Conservation (phyloP, 805 yeast genomes). For the Candida saitoana region DNA sequence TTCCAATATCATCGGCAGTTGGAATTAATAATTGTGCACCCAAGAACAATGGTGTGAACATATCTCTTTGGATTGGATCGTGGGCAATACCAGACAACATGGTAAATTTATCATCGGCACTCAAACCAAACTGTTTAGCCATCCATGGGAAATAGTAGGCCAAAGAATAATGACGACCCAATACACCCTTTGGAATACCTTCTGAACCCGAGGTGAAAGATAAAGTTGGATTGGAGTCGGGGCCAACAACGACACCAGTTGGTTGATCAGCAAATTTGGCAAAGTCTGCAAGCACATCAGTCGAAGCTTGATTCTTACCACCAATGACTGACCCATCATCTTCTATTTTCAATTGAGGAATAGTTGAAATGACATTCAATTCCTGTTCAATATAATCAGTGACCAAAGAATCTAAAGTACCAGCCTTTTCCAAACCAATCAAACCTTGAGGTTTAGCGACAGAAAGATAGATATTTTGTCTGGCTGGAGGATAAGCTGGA, state of each 20-base stretch:
- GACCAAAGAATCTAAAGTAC: slow-evolving; percentile 71
- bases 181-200: slow-evolving; percentile 97
- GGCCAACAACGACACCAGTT: slow-evolving; percentile 92
- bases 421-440: slow-evolving; percentile 88
- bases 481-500: slow-evolving; percentile 98
- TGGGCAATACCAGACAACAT: slow-evolving; percentile 99
- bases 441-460: slow-evolving; percentile 94
- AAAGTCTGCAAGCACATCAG: slow-evolving; percentile 50
- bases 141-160: slow-evolving; percentile 99
- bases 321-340: slow-evolving; percentile 73
- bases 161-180: slow-evolving; percentile 94
- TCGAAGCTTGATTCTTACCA: slow-evolving; percentile 34
- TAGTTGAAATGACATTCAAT: slow-evolving; percentile 63
- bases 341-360: slow-evolving; percentile 73
- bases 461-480: slow-evolving; percentile 88
- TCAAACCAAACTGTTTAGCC: slow-evolving; percentile 77
- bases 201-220: slow-evolving; percentile 97
- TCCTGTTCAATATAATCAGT: slow-evolving; percentile 72
- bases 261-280: slow-evolving; percentile 48
- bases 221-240: slow-evolving; percentile 94
- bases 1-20: slow-evolving; percentile 95
- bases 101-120: slow-evolving; percentile 82
- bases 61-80: slow-evolving; percentile 98
- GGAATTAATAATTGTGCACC: slow-evolving; percentile 95
- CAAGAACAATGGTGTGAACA: slow-evolving; percentile 93